Percentiles rank a stretch among this genome's conserved stretches.
Conservation (phyloP, 2,329 filamentous ascomycete species). For the Pseudogymnoascus sp. region DNA sequence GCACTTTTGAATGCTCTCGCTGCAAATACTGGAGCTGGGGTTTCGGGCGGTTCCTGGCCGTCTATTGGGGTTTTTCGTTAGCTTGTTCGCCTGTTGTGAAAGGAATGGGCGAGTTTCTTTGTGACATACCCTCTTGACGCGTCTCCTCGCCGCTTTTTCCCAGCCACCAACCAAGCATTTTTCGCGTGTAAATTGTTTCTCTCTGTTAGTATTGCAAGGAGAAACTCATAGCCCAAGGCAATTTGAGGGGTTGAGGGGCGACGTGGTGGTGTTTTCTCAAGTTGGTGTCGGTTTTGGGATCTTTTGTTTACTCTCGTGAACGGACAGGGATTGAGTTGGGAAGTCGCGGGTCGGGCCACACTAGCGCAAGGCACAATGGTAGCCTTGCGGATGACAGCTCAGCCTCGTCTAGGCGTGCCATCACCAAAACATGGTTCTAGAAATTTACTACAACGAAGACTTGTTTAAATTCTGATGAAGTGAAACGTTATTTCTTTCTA, state of each 20-base stretch:
- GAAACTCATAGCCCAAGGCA: constrained; percentile 10
- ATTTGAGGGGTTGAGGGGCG: background rate
- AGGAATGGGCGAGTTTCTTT: background rate
- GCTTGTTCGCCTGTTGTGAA: background rate
- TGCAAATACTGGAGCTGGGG: constrained; percentile 57
- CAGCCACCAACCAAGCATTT: constrained; percentile 29
- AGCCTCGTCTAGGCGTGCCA: background rate
- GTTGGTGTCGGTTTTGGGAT: background rate
- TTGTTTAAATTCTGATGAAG: background rate
- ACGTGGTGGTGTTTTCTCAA: background rate
- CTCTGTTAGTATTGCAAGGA: background rate
- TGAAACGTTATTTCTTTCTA: too few relatives aligned
- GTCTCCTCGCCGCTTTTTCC: constrained; percentile 19
- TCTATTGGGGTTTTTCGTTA: background rate
- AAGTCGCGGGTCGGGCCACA: constrained; percentile 3
- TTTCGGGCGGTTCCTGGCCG: constrained; percentile 46
- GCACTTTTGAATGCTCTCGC: constrained; percentile 56
- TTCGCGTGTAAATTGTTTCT: background rate
- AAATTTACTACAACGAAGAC: background rate
- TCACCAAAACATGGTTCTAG: background rate
- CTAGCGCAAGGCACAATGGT: background rate
- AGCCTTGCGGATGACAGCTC: background rate
- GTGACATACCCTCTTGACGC: constrained; percentile 15
- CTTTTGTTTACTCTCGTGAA: constrained; percentile 20
- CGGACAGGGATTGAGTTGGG: background rate